Percentiles rank a stretch among this genome's conserved stretches.
phyloP scores from a whole-genome alignment of 495 filamentous ascomycete genomes.

The Aspergillus bertholletiae region DNA sequence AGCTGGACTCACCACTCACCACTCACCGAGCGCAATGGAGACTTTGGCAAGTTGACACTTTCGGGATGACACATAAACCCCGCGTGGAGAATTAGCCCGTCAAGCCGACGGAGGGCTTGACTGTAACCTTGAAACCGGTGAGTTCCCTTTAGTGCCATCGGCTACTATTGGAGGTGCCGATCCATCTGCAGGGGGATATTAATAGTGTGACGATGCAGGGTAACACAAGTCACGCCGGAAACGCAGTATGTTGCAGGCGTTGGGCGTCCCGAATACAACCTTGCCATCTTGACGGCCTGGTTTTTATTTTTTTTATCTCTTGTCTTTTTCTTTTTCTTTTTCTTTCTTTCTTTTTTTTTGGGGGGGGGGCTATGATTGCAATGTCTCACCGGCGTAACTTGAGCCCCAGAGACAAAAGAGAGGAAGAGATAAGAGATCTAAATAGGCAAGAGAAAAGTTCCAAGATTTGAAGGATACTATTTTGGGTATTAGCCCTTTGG shows the following conservation, averaged over 20 bases:
- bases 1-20: not conserved
- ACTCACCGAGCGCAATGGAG: not conserved
- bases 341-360: not conserved
- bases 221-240: not conserved
- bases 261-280: not conserved
- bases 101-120: not conserved
- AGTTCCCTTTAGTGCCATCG: not conserved
- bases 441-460: no score
- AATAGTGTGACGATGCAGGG: not conserved
- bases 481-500: no score
- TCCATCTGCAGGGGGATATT: not conserved
- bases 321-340: not conserved
- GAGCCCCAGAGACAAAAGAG: no score
- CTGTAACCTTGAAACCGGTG: not conserved
- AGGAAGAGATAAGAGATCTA: no score
- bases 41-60: not conserved
- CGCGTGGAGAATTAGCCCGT: not conserved
- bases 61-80: not conserved
- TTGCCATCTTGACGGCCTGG: not conserved
- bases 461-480: no score
- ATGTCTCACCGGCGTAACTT: no score
- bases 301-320: not conserved
- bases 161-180: not conserved
- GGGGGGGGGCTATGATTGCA: no score
- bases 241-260: not conserved